These are phyloP conservation scores for Kodamaea hsintzibuensis DNA, from an alignment of 805 yeast species.

Conservation along the genomic window DNA sequence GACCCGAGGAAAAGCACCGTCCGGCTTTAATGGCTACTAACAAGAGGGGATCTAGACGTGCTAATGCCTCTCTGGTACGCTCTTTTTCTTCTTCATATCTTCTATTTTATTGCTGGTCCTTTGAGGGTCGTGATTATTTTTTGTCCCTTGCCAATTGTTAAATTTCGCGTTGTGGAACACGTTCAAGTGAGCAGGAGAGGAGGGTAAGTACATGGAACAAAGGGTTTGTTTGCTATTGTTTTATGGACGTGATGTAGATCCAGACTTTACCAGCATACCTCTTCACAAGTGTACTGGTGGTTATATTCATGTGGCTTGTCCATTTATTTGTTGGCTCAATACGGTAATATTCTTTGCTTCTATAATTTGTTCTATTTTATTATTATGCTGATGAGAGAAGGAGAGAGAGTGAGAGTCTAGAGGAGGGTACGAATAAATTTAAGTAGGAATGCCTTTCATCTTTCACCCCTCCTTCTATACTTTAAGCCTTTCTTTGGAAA, in stretches of 20 bases:
- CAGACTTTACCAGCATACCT: not conserved
- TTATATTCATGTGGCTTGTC: not conserved
- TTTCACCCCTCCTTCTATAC: too few species aligned
- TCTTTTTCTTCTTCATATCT: not conserved
- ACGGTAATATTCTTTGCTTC: not conserved
- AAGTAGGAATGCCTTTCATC: too few species aligned
- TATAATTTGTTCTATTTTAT: not conserved
- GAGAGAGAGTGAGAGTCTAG: too few species aligned
- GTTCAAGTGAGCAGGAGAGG: not conserved
- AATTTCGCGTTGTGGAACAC: constrained; percentile 3
- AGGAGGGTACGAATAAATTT: too few species aligned
- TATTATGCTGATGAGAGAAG: too few species aligned
- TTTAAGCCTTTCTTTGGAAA: not conserved
- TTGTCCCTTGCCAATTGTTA: constrained; percentile 3
- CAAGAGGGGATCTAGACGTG: not conserved
- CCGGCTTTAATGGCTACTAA: too few species aligned
- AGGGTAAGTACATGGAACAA: not conserved
- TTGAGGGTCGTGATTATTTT: constrained; percentile 7
- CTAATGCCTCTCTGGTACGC: not conserved
- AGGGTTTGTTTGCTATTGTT: not conserved
- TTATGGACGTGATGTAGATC: not conserved
- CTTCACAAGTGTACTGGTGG: too few species aligned
- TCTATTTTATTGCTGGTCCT: not conserved
- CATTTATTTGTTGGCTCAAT: not conserved
- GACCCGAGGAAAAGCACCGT: not conserved